Base-by-base conservation (phyloP, 371 early-diverging fungal genomes). In the Blakeslea trispora region DNA sequence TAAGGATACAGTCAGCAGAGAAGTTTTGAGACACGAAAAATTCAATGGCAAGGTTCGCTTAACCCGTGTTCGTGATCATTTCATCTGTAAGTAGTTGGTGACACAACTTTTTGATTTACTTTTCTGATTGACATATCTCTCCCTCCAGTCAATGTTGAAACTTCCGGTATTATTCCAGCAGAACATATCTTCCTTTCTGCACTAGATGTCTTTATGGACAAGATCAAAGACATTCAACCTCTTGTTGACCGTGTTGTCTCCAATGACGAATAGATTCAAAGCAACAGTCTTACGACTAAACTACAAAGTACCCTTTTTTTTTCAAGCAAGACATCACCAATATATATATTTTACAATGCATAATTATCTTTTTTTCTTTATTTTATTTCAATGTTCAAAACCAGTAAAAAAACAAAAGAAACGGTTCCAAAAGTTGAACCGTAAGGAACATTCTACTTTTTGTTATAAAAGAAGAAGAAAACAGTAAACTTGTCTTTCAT, bases 1-100 rank as follows among this genome's bases (percentile, higher is more conserved):
- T 58, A 89, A 91, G 71, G 99, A 98, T 71, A 94, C 96, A 5
- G 94, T 98, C 35, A 94, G 92, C 64, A 86, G 99, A 48, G 98
- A 99, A 72, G 96, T 91, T 5, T 79, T 99, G 61, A 87, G 99
- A 42, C 96, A 98, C 67, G 76, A 84, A 32, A 95, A 97, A 75
- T 98, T 99, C 61, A 84, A 91, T 55, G 87, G 87, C 64, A 94
- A 90, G 67, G 98, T 99, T 47, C 84, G 86, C 48, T 77, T 99
- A 53, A 87, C 89, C 34, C 86, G 98, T 55, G 86, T 93, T 34
- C 89, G 92, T 51, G 94, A 97, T 68, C 97, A 99, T 75, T 99
- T 98, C 68, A 94, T 99, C 49, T 99, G 91, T 94, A 86, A 86
- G 88, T 81, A 19, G 3, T 58, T 11, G 37, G 7, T 34, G 21